Evolutionary conservation across 2,329 filamentous ascomycete genomes (phyloP).

Genomic region (Ceratocystis alfenasii): DNA sequence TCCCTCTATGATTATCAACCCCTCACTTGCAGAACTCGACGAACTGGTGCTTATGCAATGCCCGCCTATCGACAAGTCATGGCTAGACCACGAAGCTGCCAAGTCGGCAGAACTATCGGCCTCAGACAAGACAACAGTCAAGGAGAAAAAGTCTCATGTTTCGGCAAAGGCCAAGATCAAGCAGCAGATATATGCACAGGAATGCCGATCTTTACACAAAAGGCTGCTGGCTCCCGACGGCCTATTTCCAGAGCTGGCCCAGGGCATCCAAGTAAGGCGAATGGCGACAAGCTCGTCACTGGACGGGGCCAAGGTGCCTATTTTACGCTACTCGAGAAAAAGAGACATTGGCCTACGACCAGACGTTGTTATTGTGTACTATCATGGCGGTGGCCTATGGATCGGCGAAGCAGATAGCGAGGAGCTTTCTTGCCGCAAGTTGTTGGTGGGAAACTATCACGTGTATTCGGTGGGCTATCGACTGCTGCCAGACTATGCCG

Average conservation of each 20-base stretch:
- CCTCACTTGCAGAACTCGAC: constrained; percentile 22
- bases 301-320: constrained; percentile 30
- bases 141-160: constrained; percentile 26
- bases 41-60: constrained; percentile 28
- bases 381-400: constrained; percentile 38
- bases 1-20: constrained; percentile 17
- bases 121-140: constrained; percentile 25
- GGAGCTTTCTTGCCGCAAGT: constrained; percentile 36
- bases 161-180: constrained; percentile 26
- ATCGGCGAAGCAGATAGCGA: constrained; percentile 41
- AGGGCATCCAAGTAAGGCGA: constrained; percentile 27
- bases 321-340: constrained; percentile 29
- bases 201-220: constrained; percentile 32
- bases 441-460: constrained; percentile 27
- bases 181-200: constrained; percentile 32
- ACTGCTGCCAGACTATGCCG: constrained; percentile 33
- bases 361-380: constrained; percentile 33
- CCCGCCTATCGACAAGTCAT: constrained; percentile 33
- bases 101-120: constrained; percentile 25
- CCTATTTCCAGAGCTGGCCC: constrained; percentile 31
- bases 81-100: constrained; percentile 32
- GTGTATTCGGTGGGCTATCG: constrained; percentile 39
- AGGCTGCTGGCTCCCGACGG: constrained; percentile 30
- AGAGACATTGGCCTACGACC: constrained; percentile 20
- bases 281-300: constrained; percentile 29